Evolutionary conservation across 2,329 filamentous ascomycete genomes (phyloP).

Genomic region (Rhynchosporium secalis): DNA sequence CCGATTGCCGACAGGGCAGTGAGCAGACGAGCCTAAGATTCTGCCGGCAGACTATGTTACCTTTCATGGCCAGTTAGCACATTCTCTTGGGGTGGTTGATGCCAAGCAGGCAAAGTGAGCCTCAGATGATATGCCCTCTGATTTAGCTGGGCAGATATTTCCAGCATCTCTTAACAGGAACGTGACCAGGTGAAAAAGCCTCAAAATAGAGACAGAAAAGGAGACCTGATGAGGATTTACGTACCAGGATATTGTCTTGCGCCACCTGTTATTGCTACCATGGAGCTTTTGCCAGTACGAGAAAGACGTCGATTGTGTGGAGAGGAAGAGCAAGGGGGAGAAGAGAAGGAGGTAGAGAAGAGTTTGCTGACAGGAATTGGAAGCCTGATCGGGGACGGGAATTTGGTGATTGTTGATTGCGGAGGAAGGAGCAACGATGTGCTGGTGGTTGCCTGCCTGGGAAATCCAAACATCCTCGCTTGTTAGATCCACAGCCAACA

Average conservation of each 20-base stretch:
- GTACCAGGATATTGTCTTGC: not conserved
- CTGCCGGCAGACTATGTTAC: no score
- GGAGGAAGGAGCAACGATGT: not conserved
- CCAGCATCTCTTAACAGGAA: not conserved
- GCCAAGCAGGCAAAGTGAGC: no score
- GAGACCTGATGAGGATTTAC: not conserved
- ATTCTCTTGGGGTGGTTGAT: no score
- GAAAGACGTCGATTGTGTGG: not conserved
- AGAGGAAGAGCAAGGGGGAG: not conserved
- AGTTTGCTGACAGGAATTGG: not conserved
- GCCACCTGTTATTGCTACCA: not conserved
- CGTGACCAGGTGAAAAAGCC: not conserved
- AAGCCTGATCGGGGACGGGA: not conserved
- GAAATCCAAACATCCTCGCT: slow-evolving; percentile 11
- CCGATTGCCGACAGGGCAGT: no score
- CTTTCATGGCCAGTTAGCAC: no score
- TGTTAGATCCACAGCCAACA: not conserved
- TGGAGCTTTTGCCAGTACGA: not conserved
- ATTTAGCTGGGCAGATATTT: no score
- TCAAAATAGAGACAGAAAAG: not conserved
- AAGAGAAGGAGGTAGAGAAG: not conserved
- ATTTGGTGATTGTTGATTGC: not conserved
- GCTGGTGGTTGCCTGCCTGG: not conserved
- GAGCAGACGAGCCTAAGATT: no score
- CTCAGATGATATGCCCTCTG: no score